Evolutionary conservation across 371 early-diverging fungal genomes (phyloP).

Genomic region (Dentiscutata heterogama): DNA sequence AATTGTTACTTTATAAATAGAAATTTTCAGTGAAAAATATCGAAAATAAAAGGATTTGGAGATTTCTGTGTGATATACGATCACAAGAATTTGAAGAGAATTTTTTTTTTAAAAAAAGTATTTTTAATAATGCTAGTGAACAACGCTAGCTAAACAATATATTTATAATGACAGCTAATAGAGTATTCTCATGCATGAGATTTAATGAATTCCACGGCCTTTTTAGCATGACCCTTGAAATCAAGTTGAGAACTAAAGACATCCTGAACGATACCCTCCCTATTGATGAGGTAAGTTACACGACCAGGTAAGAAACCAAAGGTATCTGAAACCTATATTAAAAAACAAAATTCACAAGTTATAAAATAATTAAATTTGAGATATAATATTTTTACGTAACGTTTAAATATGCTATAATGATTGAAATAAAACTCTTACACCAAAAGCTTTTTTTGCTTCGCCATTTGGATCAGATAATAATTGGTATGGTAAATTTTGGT

Average conservation of each 20-base stretch:
- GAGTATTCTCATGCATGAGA: not conserved
- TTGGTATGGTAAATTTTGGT: constrained; percentile 50
- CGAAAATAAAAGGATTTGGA: too few species aligned
- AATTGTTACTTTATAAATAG: too few species aligned
- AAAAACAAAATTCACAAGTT: not conserved
- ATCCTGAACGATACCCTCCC: constrained; percentile 51
- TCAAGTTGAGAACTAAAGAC: constrained; percentile 53
- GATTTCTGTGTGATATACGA: too few species aligned
- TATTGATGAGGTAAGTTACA: constrained; percentile 52
- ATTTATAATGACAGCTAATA: too few species aligned
- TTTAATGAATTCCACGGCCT: constrained; percentile 49
- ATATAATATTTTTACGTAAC: too few species aligned
- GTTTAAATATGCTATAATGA: not conserved
- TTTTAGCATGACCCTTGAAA: constrained; percentile 50
- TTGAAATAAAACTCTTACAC: constrained; percentile 35
- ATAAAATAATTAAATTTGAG: constrained; percentile 32
- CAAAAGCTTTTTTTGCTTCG: constrained; percentile 48
- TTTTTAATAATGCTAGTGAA: too few species aligned
- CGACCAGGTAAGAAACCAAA: constrained; percentile 48
- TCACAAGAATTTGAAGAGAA: too few species aligned
- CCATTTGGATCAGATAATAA: constrained; percentile 52
- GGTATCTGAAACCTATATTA: constrained; percentile 36
- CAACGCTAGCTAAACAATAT: too few species aligned
- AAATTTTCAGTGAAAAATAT: too few species aligned
- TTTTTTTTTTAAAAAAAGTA: too few species aligned